These are phyloP conservation scores for Suillus clintonianus DNA, from an alignment of 768 basidiomycete species.

Conservation along the genomic window DNA sequence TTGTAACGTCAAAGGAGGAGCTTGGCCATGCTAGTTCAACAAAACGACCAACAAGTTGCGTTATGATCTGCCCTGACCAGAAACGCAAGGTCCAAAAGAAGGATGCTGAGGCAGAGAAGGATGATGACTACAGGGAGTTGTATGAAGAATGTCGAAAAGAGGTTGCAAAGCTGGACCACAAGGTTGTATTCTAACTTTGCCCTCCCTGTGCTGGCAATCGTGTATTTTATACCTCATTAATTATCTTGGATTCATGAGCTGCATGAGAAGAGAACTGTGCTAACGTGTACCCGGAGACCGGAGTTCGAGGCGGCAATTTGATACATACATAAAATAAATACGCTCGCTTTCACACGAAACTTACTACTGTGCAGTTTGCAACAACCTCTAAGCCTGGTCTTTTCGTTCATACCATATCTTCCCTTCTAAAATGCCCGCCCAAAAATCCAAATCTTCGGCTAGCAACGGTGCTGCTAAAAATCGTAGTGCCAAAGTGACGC, in stretches of 20 bases:
- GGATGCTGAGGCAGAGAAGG: constrained; percentile 61
- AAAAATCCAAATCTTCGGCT: constrained; percentile 57
- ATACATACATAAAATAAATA: background rate
- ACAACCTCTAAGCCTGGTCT: constrained; percentile 6
- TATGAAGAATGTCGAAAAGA: constrained; percentile 88
- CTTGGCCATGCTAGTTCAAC: constrained; percentile 95
- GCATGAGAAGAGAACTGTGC: background rate
- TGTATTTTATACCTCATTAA: constrained; percentile 3
- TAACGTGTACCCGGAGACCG: background rate
- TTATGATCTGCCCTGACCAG: constrained; percentile 86
- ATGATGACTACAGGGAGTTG: constrained; percentile 83
- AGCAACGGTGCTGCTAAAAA: constrained; percentile 47
- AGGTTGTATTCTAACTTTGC: constrained; percentile 59
- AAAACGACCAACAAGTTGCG: constrained; percentile 97
- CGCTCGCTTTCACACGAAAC: constrained; percentile 8
- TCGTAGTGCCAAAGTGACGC: constrained; percentile 19
- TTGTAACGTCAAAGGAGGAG: constrained; percentile 91
- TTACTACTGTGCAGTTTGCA: background rate
- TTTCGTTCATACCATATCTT: constrained; percentile 20
- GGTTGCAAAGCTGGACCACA: constrained; percentile 77
- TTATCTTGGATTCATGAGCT: background rate
- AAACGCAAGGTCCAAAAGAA: constrained; percentile 72
- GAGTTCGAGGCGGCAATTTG: background rate
- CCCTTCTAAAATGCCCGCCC: constrained; percentile 31
- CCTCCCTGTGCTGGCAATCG: background rate